Percentiles rank a stretch among this genome's conserved stretches.
Conservation (phyloP, 768 basidiomycete genomes). For the Phlebiopsis gigantea region DNA sequence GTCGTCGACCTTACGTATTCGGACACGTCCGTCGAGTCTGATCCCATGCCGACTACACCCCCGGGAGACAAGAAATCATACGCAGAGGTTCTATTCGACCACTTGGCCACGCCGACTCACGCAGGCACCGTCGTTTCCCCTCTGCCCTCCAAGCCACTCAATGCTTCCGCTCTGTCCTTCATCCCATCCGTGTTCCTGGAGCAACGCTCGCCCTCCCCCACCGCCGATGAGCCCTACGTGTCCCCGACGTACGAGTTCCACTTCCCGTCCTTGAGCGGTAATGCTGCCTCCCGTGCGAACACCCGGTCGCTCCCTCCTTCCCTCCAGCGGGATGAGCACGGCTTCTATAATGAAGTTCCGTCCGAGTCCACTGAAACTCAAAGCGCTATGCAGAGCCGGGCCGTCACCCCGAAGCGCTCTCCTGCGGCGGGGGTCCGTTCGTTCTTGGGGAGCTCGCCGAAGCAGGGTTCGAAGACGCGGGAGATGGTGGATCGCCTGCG, state of each 20-base stretch:
- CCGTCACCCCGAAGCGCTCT: slow-evolving; percentile 26
- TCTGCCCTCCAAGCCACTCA: slow-evolving; percentile 23
- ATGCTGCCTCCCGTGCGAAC: slow-evolving; percentile 20
- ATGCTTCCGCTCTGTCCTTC: slow-evolving; percentile 23
- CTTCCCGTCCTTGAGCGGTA: slow-evolving; percentile 42
- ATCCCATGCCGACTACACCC: slow-evolving; percentile 47
- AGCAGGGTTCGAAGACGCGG: slow-evolving; percentile 49
- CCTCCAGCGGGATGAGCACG: slow-evolving; percentile 49
- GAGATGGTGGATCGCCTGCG: slow-evolving; percentile 55
- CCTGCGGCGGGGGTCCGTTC: slow-evolving; percentile 39
- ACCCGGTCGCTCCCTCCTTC: slow-evolving; percentile 29
- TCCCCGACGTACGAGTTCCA: slow-evolving; percentile 34
- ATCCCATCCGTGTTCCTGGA: slow-evolving; percentile 18
- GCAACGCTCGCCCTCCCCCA: slow-evolving; percentile 9
- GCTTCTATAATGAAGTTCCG: slow-evolving; percentile 41
- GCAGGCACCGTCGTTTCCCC: slow-evolving; percentile 11
- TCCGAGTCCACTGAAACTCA: slow-evolving; percentile 15
- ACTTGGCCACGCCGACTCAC: slow-evolving; percentile 4
- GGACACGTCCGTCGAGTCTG: slow-evolving; percentile 35
- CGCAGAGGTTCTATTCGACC: slow-evolving; percentile 30
- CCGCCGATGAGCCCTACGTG: slow-evolving; percentile 5
- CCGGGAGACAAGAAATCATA: slow-evolving; percentile 32
- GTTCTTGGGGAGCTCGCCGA: slow-evolving; percentile 42
- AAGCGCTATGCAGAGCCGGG: slow-evolving; percentile 24
- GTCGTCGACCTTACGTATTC: slow-evolving; percentile 39